Percentiles rank a stretch among this genome's conserved stretches.
Evolutionary conservation across 768 basidiomycete genomes (phyloP).

Genomic region (Scleroderma bovista): DNA sequence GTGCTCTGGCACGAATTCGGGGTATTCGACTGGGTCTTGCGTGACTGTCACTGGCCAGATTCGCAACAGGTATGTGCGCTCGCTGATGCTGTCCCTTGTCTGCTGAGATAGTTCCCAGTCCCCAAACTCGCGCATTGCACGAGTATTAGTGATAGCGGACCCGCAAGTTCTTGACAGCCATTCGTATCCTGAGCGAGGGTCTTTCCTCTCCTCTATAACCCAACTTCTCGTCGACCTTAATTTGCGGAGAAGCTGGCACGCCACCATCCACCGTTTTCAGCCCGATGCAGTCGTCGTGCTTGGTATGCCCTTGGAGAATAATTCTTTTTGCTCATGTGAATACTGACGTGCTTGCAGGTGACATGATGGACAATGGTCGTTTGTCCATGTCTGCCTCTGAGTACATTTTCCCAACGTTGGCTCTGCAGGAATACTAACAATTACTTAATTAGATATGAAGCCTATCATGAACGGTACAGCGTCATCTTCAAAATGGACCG

Average conservation of each 20-base stretch:
- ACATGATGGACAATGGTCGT: slow-evolving; percentile 88
- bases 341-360: slow-evolving; percentile 26
- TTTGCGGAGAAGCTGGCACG: slow-evolving; percentile 80
- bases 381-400: slow-evolving; percentile 56
- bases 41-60: slow-evolving; percentile 61
- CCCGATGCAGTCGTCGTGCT: slow-evolving; percentile 78
- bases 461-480: slow-evolving; percentile 62
- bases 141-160: slow-evolving; percentile 75
- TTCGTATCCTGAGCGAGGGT: slow-evolving; percentile 61
- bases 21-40: slow-evolving; percentile 44
- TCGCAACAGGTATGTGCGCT: slow-evolving; percentile 27
- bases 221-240: slow-evolving; percentile 74
- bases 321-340: neutral
- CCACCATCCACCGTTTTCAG: slow-evolving; percentile 42
- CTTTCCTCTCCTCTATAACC: slow-evolving; percentile 51
- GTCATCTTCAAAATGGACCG: slow-evolving; percentile 56
- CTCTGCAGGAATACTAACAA: slow-evolving; percentile 4
- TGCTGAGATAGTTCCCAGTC: slow-evolving; percentile 6
- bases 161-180: slow-evolving; percentile 77
- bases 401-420: slow-evolving; percentile 42
- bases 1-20: slow-evolving; percentile 69
- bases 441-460: slow-evolving; percentile 55
- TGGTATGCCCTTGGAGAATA: slow-evolving; percentile 34
- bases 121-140: slow-evolving; percentile 17
- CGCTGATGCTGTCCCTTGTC: slow-evolving; percentile 1